These are phyloP conservation scores for Malus sylvestris DNA, from an alignment of 306 rosid species.

Conservation along the genomic window DNA sequence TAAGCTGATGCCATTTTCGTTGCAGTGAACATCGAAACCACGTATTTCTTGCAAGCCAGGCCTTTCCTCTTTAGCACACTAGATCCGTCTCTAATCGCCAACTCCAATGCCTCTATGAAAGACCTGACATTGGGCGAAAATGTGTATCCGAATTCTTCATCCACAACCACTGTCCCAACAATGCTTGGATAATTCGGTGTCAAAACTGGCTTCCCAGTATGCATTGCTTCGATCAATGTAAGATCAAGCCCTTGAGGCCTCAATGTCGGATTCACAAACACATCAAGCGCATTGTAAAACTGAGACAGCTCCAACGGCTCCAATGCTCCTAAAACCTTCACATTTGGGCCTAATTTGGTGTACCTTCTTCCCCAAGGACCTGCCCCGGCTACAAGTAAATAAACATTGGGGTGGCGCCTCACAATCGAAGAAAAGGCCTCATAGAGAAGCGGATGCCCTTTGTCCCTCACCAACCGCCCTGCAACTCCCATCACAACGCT, in stretches of 20 bases:
- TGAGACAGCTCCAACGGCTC: slow-evolving; percentile 17
- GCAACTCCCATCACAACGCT: slow-evolving; percentile 30
- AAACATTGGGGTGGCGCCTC: background rate
- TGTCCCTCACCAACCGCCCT: slow-evolving; percentile 25
- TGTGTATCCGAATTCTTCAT: slow-evolving; percentile 22
- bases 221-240: slow-evolving; percentile 22
- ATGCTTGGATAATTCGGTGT: slow-evolving; percentile 29
- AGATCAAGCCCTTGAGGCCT: slow-evolving; percentile 32
- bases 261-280: slow-evolving; percentile 24
- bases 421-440: slow-evolving; percentile 21
- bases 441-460: slow-evolving; percentile 22
- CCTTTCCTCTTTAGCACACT: slow-evolving; percentile 20
- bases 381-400: slow-evolving; percentile 21
- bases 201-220: slow-evolving; percentile 18
- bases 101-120: slow-evolving; percentile 19
- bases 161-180: slow-evolving; percentile 17
- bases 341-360: slow-evolving; percentile 20
- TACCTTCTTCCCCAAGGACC: slow-evolving; percentile 28
- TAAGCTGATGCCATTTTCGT: slow-evolving; percentile 21
- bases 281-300: slow-evolving; percentile 21
- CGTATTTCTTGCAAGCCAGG: slow-evolving; percentile 18
- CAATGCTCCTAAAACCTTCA: slow-evolving; percentile 22
- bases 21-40: slow-evolving; percentile 22
- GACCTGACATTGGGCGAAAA: slow-evolving; percentile 25
- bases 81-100: slow-evolving; percentile 18